Base-by-base conservation (phyloP, 2,329 filamentous ascomycete genomes). In the Venturia oleaginea region DNA sequence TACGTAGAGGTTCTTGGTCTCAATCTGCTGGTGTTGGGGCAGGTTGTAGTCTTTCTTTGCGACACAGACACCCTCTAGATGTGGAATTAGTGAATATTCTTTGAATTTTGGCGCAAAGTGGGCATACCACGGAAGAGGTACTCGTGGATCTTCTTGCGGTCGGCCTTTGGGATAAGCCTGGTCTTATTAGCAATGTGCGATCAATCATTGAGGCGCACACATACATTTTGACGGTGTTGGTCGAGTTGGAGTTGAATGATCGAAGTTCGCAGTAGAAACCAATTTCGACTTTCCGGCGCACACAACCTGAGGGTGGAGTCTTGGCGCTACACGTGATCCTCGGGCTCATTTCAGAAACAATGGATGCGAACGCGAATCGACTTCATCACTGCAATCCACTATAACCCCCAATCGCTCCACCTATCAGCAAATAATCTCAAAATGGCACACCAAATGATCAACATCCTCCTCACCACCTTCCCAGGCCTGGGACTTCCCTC, bases 101-200 rank as follows among this genome's bases (percentile, higher is more conserved):
- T 27, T 24, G 8, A 24, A 19, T 61, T 34, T 37, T 64, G 63
- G 37, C 30, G 19, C 19, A n/a, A 22, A 57, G 30, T 65, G 65
- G 74, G 74, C 74, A 74, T 76, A 76, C 74, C 75, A 71, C 74
- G 72, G 74, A 76, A 76, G 74, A 76, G 73, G 73, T 93, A 96
- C 89, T 93, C 93, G 87, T 99, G 94, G 84, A 99, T 97, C 89
- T 92, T 91, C 91, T 99, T 99, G 85, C 95, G 92, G 85, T 99
- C 94, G 82, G 91, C 90, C 89, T 97, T 97, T 81, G 94, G 94
- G 82, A 99, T 99, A 86, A 99, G 89, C 94, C 89, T 92, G 72
- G 68, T 27, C 66, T 63, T 68, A 67, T 66, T 54, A 60, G 63
- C 63, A 19, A n/a, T 61, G 40, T 24, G 40, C 63, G 46, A 24